These are phyloP conservation scores for Lumnitzera racemosa DNA, from an alignment of 345 rosid species.

Conservation along the genomic window DNA sequence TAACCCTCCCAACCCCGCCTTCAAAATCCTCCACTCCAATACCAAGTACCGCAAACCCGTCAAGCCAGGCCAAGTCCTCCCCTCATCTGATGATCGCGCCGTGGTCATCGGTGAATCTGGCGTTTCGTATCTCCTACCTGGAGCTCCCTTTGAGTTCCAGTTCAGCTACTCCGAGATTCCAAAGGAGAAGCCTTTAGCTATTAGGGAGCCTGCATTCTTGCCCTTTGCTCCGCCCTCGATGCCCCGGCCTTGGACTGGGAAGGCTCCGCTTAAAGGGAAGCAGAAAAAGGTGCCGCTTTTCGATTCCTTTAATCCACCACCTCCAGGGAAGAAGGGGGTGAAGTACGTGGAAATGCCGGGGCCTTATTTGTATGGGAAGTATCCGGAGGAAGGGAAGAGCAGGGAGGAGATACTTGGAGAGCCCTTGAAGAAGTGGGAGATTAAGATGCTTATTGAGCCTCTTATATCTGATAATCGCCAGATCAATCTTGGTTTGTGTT, in stretches of 20 bases:
- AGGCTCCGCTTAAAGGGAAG: constrained; percentile 78
- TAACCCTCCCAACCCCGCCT: constrained; percentile 41
- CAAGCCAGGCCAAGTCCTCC: constrained; percentile 58
- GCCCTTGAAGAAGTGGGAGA: constrained; percentile 85
- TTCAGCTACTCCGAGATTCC: constrained; percentile 89
- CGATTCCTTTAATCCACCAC: constrained; percentile 65
- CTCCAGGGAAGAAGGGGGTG: constrained; percentile 47
- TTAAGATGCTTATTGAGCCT: constrained; percentile 60
- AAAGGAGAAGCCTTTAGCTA: constrained; percentile 71
- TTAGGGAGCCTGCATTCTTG: constrained; percentile 86
- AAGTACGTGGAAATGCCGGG: constrained; percentile 73
- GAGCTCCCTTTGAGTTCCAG: constrained; percentile 93
- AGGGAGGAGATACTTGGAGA: constrained; percentile 75
- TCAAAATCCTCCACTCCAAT: constrained; percentile 55
- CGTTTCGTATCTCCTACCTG: constrained; percentile 80
- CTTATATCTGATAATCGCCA: constrained; percentile 70
- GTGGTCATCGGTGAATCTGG: constrained; percentile 72
- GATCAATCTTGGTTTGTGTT: constrained; percentile 74
- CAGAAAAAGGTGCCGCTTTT: constrained; percentile 78
- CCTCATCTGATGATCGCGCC: constrained; percentile 60
- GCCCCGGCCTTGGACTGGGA: constrained; percentile 98
- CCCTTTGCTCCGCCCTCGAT: constrained; percentile 94
- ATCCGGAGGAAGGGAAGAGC: constrained; percentile 48
- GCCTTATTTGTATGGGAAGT: constrained; percentile 52
- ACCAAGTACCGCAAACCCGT: constrained; percentile 75